Base-by-base conservation (phyloP, 805 yeast species). In the Pichia rugopelliculosa region DNA sequence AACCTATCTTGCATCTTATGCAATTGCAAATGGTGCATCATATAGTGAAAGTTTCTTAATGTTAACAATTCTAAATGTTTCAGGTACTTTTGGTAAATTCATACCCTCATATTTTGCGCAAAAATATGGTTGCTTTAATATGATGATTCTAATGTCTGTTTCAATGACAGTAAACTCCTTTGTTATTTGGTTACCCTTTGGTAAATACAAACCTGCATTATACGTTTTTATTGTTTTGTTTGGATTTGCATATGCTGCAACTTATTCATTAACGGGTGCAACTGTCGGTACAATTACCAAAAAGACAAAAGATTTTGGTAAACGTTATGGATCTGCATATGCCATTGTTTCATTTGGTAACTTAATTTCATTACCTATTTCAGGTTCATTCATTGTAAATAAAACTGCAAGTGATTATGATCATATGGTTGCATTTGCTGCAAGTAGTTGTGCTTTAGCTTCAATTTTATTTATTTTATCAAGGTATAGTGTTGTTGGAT, bases 141-240 rank as follows among this genome's bases (percentile, higher is more conserved):
- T 77, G 36, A 72, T 75, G 58, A 66, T 71, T 5, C 64, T 44
- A 63, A 47, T 75, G 78, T 78, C 61, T 65, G 36, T 76, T 71
- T 22, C 71, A 61, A 70, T 77, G 51, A 60, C 72, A 1, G 10
- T 81, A 0, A 60, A 73, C 24, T 71, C 76, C 6, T 67, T 82
- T 43, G 66, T 70, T 0, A 56, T 83, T n/a, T 82, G 88, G 87
- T 62, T 81, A 18, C 88, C 88, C 2, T 76, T 79, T 50, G 86
- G 84, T 3, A 49, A 58, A 13, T 56, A 61, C 41, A 55, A 63
- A 26, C 61, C 59, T 4, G 73, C 72, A 0, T 56, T 82, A 39
- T 79, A 77, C 53, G 71, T 69, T 0, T 83, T 79, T 59, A 66
- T 82, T 9, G 75, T 69, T 1, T 39, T 73, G 1, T 73, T 73